Evolutionary conservation across 2,329 filamentous ascomycete genomes (phyloP).

Genomic region (Trichophyton schoenleinii): DNA sequence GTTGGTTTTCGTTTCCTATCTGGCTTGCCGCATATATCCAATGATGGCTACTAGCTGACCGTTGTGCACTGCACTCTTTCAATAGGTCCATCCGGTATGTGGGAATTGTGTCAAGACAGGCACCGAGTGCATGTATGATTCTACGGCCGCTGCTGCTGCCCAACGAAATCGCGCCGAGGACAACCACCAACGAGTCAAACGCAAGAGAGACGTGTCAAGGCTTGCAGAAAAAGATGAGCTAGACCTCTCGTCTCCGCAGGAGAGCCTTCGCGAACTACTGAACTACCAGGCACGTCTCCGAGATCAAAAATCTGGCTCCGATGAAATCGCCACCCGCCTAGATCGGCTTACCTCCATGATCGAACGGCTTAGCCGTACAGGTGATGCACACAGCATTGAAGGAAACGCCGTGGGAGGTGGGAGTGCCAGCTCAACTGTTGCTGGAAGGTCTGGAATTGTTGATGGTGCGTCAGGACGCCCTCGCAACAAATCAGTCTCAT

Average conservation of each 20-base stretch:
- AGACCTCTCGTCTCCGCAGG: slow-evolving; percentile 24
- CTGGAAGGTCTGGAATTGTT: not conserved
- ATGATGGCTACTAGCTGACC: not conserved
- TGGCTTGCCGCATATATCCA: not conserved
- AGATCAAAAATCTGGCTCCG: slow-evolving; percentile 19
- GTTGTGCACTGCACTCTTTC: not conserved
- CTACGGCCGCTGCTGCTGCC: slow-evolving; percentile 9
- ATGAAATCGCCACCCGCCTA: slow-evolving; percentile 32
- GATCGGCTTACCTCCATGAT: slow-evolving; percentile 35
- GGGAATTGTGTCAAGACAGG: slow-evolving; percentile 35
- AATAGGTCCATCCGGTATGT: slow-evolving; percentile 33
- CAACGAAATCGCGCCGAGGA: slow-evolving; percentile 7
- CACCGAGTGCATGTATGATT: slow-evolving; percentile 32
- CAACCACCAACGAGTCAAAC: slow-evolving; percentile 23
- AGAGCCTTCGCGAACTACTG: slow-evolving; percentile 18
- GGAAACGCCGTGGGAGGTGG: slow-evolving; percentile 6
- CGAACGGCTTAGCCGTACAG: slow-evolving; percentile 28
- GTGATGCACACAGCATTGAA: slow-evolving; percentile 18
- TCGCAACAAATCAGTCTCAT: not conserved
- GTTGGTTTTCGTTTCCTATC: slow-evolving; percentile 5
- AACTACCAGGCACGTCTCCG: slow-evolving; percentile 16
- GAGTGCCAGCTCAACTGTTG: slow-evolving; percentile 1
- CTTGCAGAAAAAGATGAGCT: not conserved
- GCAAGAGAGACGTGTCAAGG: slow-evolving; percentile 22
- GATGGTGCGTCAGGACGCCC: not conserved